Percentiles rank a stretch among this genome's conserved stretches.
Evolutionary conservation across 2,329 filamentous ascomycete species (phyloP).

Genomic region (Pseudogymnoascus sp.): DNA sequence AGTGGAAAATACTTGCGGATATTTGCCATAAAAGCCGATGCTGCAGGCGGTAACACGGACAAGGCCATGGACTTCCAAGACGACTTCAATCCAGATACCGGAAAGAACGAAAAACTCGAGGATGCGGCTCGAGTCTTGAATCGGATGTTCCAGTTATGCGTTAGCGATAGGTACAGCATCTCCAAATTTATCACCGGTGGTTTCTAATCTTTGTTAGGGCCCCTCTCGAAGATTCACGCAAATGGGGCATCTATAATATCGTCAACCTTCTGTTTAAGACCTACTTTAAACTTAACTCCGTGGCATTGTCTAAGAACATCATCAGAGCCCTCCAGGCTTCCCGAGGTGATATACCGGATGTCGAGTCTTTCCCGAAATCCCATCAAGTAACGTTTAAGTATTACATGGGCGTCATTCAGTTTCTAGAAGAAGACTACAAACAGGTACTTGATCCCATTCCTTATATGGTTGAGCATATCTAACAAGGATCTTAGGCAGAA

Average conservation of each 20-base stretch:
- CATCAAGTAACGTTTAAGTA: slow-evolving; percentile 96
- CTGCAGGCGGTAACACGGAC: slow-evolving; percentile 43
- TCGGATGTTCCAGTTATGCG: slow-evolving; percentile 82
- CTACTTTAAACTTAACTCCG: slow-evolving; percentile 91
- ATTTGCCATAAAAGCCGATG: slow-evolving; percentile 89
- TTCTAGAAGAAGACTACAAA: slow-evolving; percentile 87
- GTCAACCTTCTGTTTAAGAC: slow-evolving; percentile 97
- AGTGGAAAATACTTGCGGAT: slow-evolving; percentile 78
- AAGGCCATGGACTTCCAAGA: slow-evolving; percentile 59
- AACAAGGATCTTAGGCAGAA: slow-evolving; percentile 54
- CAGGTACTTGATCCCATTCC: slow-evolving; percentile 45
- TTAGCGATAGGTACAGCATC: slow-evolving; percentile 69
- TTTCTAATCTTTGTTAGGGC: slow-evolving; percentile 47
- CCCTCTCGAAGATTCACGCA: slow-evolving; percentile 79
- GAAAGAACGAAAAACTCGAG: slow-evolving; percentile 79
- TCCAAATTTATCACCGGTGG: not conserved
- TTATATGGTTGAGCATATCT: not conserved
- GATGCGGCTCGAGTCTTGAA: slow-evolving; percentile 89
- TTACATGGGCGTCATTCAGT: slow-evolving; percentile 88
- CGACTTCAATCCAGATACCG: slow-evolving; percentile 69
- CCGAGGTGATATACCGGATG: slow-evolving; percentile 69
- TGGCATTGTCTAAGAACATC: slow-evolving; percentile 84
- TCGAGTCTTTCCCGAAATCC: slow-evolving; percentile 76
- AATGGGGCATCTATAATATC: slow-evolving; percentile 96
- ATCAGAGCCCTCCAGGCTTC: slow-evolving; percentile 76